phyloP scores from a whole-genome alignment of 192 early-diverging fungal species.

The Podila epigama region DNA sequence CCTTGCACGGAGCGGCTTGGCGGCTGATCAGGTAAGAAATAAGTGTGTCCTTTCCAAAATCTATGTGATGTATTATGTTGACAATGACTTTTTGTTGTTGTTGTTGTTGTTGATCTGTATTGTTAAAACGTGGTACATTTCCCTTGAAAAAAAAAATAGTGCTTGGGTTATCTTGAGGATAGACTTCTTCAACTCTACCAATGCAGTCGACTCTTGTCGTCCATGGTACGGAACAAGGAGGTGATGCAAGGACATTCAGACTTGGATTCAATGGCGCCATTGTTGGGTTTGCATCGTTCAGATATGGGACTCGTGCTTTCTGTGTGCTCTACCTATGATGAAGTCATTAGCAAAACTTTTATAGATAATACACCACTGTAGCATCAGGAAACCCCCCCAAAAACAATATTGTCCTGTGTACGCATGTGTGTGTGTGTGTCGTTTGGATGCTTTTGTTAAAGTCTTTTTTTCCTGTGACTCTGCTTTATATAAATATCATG shows the following conservation, averaged over 20 bases:
- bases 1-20: conserved; percentile 27
- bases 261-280: conserved; percentile 16
- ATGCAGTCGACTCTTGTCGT: conserved; percentile 22
- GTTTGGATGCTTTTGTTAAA: not conserved
- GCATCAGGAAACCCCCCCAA: too few relatives aligned
- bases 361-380: conserved; percentile 1
- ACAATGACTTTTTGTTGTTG: not conserved
- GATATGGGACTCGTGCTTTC: conserved; percentile 38
- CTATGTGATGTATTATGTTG: too few relatives aligned
- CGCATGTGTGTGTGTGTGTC: too few relatives aligned
- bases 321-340: conserved; percentile 48
- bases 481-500: not conserved
- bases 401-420: too few relatives aligned
- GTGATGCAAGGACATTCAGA: conserved; percentile 9
- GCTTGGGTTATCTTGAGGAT: conserved; percentile 57
- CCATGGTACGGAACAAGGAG: conserved; percentile 20
- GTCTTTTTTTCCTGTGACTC: not conserved
- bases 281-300: conserved; percentile 40
- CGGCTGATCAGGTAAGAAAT: conserved; percentile 54
- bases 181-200: conserved; percentile 37
- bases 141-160: conserved; percentile 31
- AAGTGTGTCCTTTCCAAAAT: not conserved
- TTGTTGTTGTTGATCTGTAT: not conserved
- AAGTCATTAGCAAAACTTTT: conserved; percentile 5
- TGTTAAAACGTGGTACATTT: not conserved